phyloP scores from a whole-genome alignment of 2,329 filamentous ascomycete species.

The Colletotrichum plurivorum region DNA sequence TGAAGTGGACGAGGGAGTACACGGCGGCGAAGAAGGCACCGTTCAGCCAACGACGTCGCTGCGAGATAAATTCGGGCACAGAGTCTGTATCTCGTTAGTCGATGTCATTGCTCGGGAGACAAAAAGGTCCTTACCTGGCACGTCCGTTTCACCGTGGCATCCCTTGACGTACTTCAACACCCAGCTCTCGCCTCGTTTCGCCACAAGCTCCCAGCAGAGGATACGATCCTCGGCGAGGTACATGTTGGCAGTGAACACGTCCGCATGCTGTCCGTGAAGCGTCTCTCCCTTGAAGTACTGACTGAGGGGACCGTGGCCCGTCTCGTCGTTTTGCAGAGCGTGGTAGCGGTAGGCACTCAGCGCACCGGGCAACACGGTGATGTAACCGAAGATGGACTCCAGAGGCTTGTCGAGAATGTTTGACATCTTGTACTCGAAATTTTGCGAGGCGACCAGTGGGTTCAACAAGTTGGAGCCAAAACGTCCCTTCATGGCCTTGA shows the following conservation, averaged over 20 bases:
- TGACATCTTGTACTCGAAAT: conserved; percentile 99
- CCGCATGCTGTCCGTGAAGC: conserved; percentile 93
- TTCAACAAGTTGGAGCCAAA: conserved; percentile 88
- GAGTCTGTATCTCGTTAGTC: conserved; percentile 71
- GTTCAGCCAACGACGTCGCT: conserved; percentile 96
- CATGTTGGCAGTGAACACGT: conserved; percentile 98
- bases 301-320: conserved; percentile 92
- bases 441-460: conserved; percentile 94
- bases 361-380: conserved; percentile 95
- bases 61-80: conserved; percentile 97
- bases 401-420: conserved; percentile 98
- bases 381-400: conserved; percentile 98
- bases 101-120: background rate
- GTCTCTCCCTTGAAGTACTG: conserved; percentile 99
- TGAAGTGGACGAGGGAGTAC: conserved; percentile 95
- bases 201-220: conserved; percentile 94
- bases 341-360: conserved; percentile 96
- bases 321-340: conserved; percentile 95
- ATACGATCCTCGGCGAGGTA: conserved; percentile 93
- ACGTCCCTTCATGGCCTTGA: conserved; percentile 95
- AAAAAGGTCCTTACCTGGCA: conserved; percentile 78
- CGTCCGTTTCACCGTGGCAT: conserved; percentile 97
- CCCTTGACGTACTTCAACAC: conserved; percentile 98
- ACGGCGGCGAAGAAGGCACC: conserved; percentile 99
- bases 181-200: conserved; percentile 95